Conservation (phyloP, 2,329 filamentous ascomycete species). For the Nectriaceae sp. region DNA sequence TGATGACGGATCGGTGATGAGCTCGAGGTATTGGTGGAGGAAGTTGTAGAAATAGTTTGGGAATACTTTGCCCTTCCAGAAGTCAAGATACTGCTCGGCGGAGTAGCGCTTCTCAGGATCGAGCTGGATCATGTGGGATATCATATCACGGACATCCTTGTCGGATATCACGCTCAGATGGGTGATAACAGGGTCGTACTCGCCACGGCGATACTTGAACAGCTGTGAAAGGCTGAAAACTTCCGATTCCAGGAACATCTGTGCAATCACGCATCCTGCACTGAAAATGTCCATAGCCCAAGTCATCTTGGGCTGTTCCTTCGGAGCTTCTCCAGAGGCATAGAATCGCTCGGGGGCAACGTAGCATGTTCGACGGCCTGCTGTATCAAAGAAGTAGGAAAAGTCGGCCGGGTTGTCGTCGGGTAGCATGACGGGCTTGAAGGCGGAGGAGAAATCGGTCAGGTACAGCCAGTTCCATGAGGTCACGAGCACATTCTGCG, state of each 20-base stretch:
- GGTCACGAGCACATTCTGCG: conserved; percentile 93
- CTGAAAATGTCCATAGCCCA: conserved; percentile 99
- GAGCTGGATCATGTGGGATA: conserved; percentile 93
- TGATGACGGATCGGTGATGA: conserved; percentile 87
- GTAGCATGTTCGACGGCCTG: conserved; percentile 89
- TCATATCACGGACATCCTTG: conserved; percentile 81
- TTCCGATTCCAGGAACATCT: conserved; percentile 90
- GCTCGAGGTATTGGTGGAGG: conserved; percentile 94
- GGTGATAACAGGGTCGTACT: conserved; percentile 84
- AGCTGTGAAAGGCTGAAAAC: conserved; percentile 98
- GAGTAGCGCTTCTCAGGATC: conserved; percentile 91
- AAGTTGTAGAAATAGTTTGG: conserved; percentile 98
- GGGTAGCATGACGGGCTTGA: conserved; percentile 90
- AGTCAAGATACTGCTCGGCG: conserved; percentile 89
- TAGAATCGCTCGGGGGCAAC: conserved; percentile 92
- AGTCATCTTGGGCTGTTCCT: conserved; percentile 60
- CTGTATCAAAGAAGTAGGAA: conserved; percentile 96
- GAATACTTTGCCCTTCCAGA: conserved; percentile 90
- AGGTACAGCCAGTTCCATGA: conserved; percentile 99
- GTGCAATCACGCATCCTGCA: conserved; percentile 92
- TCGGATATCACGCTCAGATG: conserved; percentile 87
- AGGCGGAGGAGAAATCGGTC: conserved; percentile 93
- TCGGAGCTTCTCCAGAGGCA: conserved; percentile 65
- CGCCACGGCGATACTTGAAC: conserved; percentile 88
- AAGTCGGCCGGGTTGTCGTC: conserved; percentile 98